phyloP scores from a whole-genome alignment of 2,329 filamentous ascomycete species.

The Aphanocladium album region DNA sequence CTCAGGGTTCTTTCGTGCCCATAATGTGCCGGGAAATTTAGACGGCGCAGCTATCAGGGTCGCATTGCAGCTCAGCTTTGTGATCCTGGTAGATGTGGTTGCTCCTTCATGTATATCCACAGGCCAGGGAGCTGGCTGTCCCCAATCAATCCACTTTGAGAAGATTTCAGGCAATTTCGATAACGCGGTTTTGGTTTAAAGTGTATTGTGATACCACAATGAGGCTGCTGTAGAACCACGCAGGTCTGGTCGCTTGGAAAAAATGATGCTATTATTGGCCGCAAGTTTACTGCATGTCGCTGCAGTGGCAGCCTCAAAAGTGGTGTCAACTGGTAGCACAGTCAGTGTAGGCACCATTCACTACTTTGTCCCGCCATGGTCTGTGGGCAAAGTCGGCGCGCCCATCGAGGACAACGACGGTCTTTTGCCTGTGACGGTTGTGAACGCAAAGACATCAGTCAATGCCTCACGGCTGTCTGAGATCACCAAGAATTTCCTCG shows the following conservation, averaged over 20 bases:
- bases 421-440: constrained; percentile 1
- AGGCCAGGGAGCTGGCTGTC: background rate
- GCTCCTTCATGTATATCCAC: background rate
- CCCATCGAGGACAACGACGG: background rate
- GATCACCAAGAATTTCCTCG: background rate
- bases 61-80: background rate
- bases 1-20: background rate
- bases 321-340: constrained; percentile 13
- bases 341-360: constrained; percentile 9
- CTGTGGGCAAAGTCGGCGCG: constrained; percentile 5
- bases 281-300: background rate
- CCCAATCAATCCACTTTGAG: background rate
- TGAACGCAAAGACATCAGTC: background rate
- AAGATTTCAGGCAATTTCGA: too few species aligned
- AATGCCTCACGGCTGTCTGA: background rate
- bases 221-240: background rate
- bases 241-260: background rate
- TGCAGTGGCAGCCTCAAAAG: background rate
- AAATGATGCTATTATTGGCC: background rate
- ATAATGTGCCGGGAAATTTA: background rate
- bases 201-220: background rate
- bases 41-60: background rate
- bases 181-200: background rate
- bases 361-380: constrained; percentile 15
- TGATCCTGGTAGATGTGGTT: background rate